A percentile compares a stretch with the other conserved stretches of the same genome.
Conservation (phyloP, 371 early-diverging fungal genomes). For the Haplosporangium sp. region DNA sequence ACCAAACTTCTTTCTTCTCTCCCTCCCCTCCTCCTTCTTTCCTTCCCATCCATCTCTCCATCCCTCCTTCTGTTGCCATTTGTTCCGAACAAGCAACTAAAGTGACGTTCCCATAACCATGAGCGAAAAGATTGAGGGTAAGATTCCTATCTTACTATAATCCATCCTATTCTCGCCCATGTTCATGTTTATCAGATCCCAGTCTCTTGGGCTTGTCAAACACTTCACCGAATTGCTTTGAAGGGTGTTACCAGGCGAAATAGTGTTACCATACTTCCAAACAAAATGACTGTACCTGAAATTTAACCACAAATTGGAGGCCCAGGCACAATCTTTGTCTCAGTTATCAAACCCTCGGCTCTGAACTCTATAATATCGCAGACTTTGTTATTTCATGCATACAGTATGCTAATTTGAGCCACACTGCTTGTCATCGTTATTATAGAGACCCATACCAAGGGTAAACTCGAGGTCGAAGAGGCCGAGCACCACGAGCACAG, state of each 20-base stretch:
- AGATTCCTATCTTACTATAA: background rate
- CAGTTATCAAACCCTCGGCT: background rate
- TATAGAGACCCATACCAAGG: conserved; percentile 30
- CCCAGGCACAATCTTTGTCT: conserved; percentile 1
- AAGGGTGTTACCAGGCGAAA: background rate
- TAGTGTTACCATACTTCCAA: background rate
- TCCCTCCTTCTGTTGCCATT: conserved; percentile 9
- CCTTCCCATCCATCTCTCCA: conserved; percentile 1
- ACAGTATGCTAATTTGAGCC: background rate
- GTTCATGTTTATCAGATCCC: background rate
- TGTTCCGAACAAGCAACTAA: conserved; percentile 8
- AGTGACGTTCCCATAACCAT: conserved; percentile 13
- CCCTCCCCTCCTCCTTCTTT: background rate
- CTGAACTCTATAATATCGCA: background rate
- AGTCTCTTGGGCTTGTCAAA: background rate
- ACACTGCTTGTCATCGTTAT: background rate
- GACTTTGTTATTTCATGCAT: background rate
- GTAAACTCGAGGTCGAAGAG: conserved; percentile 60
- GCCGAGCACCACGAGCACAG: conserved; percentile 74
- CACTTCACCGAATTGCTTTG: background rate
- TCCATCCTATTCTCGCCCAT: background rate
- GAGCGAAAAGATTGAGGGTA: conserved; percentile 53
- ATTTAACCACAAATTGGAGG: background rate
- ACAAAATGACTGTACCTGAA: background rate
- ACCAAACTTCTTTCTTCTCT: background rate